These are phyloP conservation scores for Aegilops tauschii DNA, from an alignment of 176 grass and related monocot genomes.

Conservation along the genomic window DNA sequence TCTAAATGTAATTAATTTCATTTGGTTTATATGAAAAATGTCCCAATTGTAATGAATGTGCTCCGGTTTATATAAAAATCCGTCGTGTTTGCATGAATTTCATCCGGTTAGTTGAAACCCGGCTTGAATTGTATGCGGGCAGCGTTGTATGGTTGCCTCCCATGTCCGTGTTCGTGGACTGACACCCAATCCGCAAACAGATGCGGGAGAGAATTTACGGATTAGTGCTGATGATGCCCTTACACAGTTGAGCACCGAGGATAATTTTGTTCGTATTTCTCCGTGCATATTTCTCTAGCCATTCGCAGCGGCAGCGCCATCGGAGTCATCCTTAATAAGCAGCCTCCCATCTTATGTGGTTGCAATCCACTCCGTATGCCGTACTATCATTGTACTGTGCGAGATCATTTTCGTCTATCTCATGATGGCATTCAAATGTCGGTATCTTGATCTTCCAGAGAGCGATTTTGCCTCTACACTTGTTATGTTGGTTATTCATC, in stretches of 20 bases:
- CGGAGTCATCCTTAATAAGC: neutral
- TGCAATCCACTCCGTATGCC: neutral
- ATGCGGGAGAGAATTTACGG: no score
- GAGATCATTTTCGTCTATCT: neutral
- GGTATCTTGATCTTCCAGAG: neutral
- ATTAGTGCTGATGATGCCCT: no score
- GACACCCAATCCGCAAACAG: no score
- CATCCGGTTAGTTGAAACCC: no score
- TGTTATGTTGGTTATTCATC: neutral
- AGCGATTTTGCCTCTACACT: neutral
- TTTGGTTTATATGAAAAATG: no score
- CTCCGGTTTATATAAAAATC: no score
- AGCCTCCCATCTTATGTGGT: slow-evolving; percentile 1
- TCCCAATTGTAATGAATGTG: no score
- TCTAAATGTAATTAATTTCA: no score
- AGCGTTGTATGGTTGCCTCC: no score
- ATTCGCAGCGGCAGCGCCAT: neutral
- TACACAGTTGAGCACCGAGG: neutral
- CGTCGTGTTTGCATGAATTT: no score
- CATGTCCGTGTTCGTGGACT: no score
- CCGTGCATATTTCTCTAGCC: neutral
- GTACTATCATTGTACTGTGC: neutral
- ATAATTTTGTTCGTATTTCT: neutral
- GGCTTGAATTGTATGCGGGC: no score
- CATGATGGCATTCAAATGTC: slow-evolving; percentile 2